Evolutionary conservation across 116 monocot genomes (phyloP), one percentile per base, ranked within the genome.

Genomic region (Posidonia oceanica): DNA sequence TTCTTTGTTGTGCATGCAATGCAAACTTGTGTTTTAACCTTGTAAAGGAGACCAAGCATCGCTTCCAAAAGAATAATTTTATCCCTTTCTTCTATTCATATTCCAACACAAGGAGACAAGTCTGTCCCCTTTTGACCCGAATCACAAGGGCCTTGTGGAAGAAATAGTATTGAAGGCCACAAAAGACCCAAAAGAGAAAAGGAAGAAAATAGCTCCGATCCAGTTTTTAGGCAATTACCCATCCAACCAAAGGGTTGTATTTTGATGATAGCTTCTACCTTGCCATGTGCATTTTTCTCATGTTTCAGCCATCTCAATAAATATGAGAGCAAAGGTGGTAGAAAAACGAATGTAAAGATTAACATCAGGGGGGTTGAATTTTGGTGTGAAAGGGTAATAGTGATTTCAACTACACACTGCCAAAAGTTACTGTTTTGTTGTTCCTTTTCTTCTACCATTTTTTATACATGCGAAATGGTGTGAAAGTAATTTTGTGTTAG

Each of bases 71-170:
- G 68, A 56, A 73, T 61, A 78, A 67, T 58, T 62, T 66, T 73
- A 68, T 68, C 51, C 20, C 16, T 69, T 48, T 11, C 39, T 78
- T 68, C 71, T 40, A 40, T 78, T 73, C 67, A 60, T 62, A 68
- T 73, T 73, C 68, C 78, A 56, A 57, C 65, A 67, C 66, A 59
- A 66, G 77, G 67, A 72, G 72, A 67, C 71, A 77, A 54, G 61
- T 38, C 7, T 78, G 78, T 72, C 78, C 37, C 77, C 71, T 15
- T 14, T 59, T 23, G 68, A 39, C 42, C 61, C 69, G 41, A 62
- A 76, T 69, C 63, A 63, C 70, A 61, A 70, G 76, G 69, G 62
- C 54, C 3, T 52, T 37, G 55, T 41, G 12, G 40, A 42, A 16
- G 39, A 21, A 4, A 20, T 29, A 14, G 36, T 11, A 52, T 64